Conservation (phyloP, 305 asterid genomes). For the Rubia occidens region DNA sequence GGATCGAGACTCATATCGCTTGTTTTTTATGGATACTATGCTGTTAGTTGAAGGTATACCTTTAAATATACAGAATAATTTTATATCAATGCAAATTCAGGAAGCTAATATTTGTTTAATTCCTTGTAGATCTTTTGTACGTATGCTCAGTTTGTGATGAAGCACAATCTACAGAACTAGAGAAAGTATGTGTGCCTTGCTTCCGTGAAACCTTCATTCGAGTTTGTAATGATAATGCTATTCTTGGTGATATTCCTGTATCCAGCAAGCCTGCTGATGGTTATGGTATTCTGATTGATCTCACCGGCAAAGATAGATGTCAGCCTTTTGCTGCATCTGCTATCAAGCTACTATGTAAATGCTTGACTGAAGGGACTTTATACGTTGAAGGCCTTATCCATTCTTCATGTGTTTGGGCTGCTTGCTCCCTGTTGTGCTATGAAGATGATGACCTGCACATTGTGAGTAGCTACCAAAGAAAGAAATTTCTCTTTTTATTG, state of each 20-base stretch:
- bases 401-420: slow-evolving; percentile 53
- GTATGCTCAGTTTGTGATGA: slow-evolving; percentile 40
- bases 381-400: slow-evolving; percentile 83
- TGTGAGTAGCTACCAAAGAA: slow-evolving; percentile 35
- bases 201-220: slow-evolving; percentile 48
- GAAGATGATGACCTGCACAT: slow-evolving; percentile 81
- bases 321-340: slow-evolving; percentile 66
- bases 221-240: slow-evolving; percentile 32
- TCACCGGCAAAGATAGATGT: slow-evolving; percentile 65
- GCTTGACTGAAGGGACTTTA: slow-evolving; percentile 80
- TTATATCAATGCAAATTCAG: not conserved
- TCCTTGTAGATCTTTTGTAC: slow-evolving; percentile 47
- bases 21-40: slow-evolving; percentile 66
- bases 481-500: not conserved
- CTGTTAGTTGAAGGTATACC: slow-evolving; percentile 54
- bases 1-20: slow-evolving; percentile 79
- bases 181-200: slow-evolving; percentile 45
- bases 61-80: not conserved
- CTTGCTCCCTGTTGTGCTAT: slow-evolving; percentile 65
- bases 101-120: slow-evolving; percentile 16
- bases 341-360: slow-evolving; percentile 70
- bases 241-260: slow-evolving; percentile 55
- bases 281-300: slow-evolving; percentile 56
- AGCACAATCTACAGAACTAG: slow-evolving; percentile 28
- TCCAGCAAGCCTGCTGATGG: slow-evolving; percentile 46